These are phyloP conservation scores for Pythium myriotylum DNA, from an alignment of 352 stramenopile genomes.

Conservation along the genomic window DNA sequence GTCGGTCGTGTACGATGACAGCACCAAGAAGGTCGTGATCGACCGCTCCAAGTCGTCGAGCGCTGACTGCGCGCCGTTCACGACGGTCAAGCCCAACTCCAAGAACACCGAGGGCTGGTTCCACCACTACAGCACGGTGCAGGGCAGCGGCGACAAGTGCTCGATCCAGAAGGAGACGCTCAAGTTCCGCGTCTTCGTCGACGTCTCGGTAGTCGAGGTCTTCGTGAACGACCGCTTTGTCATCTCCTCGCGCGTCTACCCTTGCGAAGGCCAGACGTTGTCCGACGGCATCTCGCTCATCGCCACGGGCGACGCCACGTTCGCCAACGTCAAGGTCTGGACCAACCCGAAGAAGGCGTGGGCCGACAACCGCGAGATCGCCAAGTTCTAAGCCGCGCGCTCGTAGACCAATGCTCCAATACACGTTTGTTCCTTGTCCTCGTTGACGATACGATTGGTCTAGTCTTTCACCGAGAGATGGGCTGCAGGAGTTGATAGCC, in stretches of 20 bases:
- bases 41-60: constrained; percentile 53
- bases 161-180: constrained; percentile 46
- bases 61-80: constrained; percentile 49
- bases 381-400: constrained; percentile 13
- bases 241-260: constrained; percentile 68
- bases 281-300: constrained; percentile 63
- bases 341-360: constrained; percentile 66
- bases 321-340: constrained; percentile 69
- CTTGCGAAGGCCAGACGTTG: constrained; percentile 45
- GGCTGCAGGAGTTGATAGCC: no score
- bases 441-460: no score
- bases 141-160: constrained; percentile 34
- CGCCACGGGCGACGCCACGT: constrained; percentile 44
- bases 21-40: constrained; percentile 60
- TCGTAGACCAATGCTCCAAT: no score
- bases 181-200: constrained; percentile 64
- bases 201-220: constrained; percentile 72
- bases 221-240: constrained; percentile 74
- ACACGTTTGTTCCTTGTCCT: no score
- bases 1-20: constrained; percentile 65
- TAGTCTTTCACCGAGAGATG: no score
- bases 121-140: constrained; percentile 57
- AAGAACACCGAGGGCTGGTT: constrained; percentile 53
- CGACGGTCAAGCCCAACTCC: constrained; percentile 36
- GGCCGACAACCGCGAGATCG: constrained; percentile 42